Conservation (phyloP, 2,329 filamentous ascomycete species). For the Penicillium frequentans region DNA sequence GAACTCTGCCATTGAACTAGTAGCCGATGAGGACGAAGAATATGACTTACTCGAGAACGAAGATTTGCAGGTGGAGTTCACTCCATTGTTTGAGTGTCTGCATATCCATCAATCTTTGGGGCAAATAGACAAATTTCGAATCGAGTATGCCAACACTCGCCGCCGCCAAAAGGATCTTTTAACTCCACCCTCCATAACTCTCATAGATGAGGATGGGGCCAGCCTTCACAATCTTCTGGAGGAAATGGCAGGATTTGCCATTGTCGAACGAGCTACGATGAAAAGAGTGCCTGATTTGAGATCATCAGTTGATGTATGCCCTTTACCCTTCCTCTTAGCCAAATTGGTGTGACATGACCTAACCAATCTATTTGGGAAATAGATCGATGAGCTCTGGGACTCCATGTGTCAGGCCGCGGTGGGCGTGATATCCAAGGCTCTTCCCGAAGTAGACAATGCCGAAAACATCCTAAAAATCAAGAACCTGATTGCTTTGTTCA, state of each 20-base stretch:
- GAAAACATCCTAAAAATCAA: slow-evolving; percentile 94
- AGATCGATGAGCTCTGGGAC: slow-evolving; percentile 98
- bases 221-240: slow-evolving; percentile 89
- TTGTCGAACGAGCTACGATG: slow-evolving; percentile 94
- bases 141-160: slow-evolving; percentile 88
- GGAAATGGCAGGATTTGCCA: slow-evolving; percentile 92
- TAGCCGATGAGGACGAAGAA: slow-evolving; percentile 92
- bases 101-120: slow-evolving; percentile 96
- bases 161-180: slow-evolving; percentile 89
- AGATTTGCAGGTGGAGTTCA: slow-evolving; percentile 91
- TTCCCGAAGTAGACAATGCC: slow-evolving; percentile 80
- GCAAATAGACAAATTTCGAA: slow-evolving; percentile 85
- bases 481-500: slow-evolving; percentile 86
- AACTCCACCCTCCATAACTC: slow-evolving; percentile 71
- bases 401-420: slow-evolving; percentile 93
- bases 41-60: slow-evolving; percentile 96
- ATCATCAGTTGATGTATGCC: slow-evolving; percentile 73
- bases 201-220: slow-evolving; percentile 79
- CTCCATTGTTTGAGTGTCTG: slow-evolving; percentile 87
- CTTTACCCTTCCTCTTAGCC: neutral
- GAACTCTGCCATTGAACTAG: slow-evolving; percentile 93
- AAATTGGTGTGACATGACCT: neutral
- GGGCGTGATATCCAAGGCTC: slow-evolving; percentile 73
- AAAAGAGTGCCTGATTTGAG: slow-evolving; percentile 79
- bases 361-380: slow-evolving; percentile 7